A percentile compares a stretch with the other conserved stretches of the same genome.
Conservation (phyloP, 768 basidiomycete species). For the Dacryopinax spathularia region DNA sequence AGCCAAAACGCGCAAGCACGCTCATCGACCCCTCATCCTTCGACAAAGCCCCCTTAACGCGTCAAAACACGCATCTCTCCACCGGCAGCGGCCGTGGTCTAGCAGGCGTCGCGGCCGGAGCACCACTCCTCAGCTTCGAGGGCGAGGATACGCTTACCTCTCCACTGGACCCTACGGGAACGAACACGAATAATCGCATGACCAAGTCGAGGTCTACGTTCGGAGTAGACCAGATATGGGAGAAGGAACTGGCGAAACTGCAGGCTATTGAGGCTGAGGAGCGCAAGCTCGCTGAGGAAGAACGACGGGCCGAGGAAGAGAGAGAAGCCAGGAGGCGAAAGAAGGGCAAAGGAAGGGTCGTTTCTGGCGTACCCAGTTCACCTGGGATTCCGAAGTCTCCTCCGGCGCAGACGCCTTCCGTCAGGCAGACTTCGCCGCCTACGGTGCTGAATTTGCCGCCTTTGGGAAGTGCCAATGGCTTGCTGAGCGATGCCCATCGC, state of each 20-base stretch:
- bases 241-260: slow-evolving; percentile 70
- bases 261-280: slow-evolving; percentile 62
- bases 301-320: slow-evolving; percentile 33
- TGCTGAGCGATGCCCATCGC: not conserved
- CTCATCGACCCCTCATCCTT: slow-evolving; percentile 59
- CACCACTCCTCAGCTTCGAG: slow-evolving; percentile 54
- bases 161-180: slow-evolving; percentile 8
- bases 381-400: not conserved
- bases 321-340: slow-evolving; percentile 26
- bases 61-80: slow-evolving; percentile 19
- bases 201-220: slow-evolving; percentile 64
- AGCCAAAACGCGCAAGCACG: slow-evolving; percentile 42
- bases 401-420: slow-evolving; percentile 10
- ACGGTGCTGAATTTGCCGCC: not conserved
- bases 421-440: not conserved
- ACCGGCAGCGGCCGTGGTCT: slow-evolving; percentile 24
- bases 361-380: slow-evolving; percentile 22
- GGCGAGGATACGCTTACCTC: slow-evolving; percentile 30
- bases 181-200: slow-evolving; percentile 17
- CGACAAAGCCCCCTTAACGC: slow-evolving; percentile 34
- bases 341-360: slow-evolving; percentile 36
- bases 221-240: slow-evolving; percentile 87
- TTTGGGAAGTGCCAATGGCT: not conserved
- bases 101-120: slow-evolving; percentile 37
- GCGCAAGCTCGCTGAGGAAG: slow-evolving; percentile 35